phyloP scores from a whole-genome alignment of 1,284 basidiomycete species.

The Schizophyllum amplum region DNA sequence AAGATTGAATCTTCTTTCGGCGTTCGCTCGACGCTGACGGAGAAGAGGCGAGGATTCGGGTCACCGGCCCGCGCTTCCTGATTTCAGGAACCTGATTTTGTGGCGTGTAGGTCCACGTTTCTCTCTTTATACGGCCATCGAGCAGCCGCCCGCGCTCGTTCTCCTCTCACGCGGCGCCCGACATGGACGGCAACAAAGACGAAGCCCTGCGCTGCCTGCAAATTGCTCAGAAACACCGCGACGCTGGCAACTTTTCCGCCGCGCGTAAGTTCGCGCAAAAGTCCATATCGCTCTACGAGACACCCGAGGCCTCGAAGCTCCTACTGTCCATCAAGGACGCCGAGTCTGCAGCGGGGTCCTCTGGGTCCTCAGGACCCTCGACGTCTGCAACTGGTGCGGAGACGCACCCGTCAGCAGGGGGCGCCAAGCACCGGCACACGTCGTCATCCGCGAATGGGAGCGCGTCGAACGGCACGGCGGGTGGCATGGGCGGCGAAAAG shows the following conservation, averaged over 20 bases:
- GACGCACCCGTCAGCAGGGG: constrained; percentile 59
- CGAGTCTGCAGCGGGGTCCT: constrained; percentile 24
- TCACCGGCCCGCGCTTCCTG: no score
- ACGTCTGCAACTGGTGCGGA: constrained; percentile 44
- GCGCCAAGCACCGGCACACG: constrained; percentile 49
- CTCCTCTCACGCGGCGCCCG: constrained; percentile 1
- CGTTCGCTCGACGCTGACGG: no score
- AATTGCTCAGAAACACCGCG: constrained; percentile 70
- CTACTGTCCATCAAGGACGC: constrained; percentile 57
- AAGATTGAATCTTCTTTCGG: no score
- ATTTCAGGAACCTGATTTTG: no score
- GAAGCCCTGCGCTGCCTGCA: constrained; percentile 76
- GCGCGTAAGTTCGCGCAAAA: constrained; percentile 92
- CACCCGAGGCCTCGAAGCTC: constrained; percentile 68
- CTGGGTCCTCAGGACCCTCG: constrained; percentile 22
- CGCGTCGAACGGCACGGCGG: constrained; percentile 34
- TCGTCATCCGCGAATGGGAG: constrained; percentile 21
- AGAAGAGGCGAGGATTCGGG: no score
- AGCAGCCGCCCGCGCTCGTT: no score
- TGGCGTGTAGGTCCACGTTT: constrained; percentile 1
- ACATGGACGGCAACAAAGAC: constrained; percentile 86
- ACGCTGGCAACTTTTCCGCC: constrained; percentile 62
- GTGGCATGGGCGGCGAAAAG: constrained; percentile 58
- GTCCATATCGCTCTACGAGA: constrained; percentile 78
- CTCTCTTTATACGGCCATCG: no score